These are phyloP conservation scores for Peronospora belbahrii DNA, from an alignment of 352 stramenopile genomes.

Conservation along the genomic window DNA sequence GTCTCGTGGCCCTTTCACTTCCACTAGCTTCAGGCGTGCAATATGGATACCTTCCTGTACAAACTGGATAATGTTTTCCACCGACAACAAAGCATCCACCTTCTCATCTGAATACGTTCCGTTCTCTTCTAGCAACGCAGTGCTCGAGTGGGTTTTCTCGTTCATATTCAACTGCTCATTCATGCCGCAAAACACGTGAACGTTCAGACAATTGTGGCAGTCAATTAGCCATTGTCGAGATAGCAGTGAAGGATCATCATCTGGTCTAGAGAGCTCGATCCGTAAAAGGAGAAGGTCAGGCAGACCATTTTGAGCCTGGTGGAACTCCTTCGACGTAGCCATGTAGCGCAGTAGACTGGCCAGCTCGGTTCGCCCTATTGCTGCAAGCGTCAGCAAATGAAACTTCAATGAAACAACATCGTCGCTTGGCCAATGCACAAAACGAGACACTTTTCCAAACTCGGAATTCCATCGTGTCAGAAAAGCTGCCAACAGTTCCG, in stretches of 20 bases:
- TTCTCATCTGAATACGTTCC: conserved; percentile 4
- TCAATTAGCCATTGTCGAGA: conserved; percentile 16
- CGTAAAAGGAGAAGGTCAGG: conserved; percentile 59
- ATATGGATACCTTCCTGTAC: conserved; percentile 12
- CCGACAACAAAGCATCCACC: conserved; percentile 5
- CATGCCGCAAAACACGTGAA: conserved; percentile 50
- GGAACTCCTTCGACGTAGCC: conserved; percentile 57
- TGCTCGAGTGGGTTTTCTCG: conserved; percentile 7
- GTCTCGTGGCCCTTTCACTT: conserved; percentile 84
- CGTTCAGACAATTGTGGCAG: conserved; percentile 34
- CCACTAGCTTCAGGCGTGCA: conserved; percentile 55
- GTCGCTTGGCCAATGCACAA: conserved; percentile 47
- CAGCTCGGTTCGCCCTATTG: conserved; percentile 36
- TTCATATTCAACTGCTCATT: conserved; percentile 47
- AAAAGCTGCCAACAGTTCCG: conserved; percentile 38
- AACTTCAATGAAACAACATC: conserved; percentile 32
- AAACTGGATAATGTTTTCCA: conserved; percentile 16
- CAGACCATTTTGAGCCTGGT: conserved; percentile 64
- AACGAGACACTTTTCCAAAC: conserved; percentile 51
- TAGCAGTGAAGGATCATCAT: conserved; percentile 1
- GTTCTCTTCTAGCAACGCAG: background rate
- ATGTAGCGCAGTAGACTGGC: conserved; percentile 52
- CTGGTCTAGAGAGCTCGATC: conserved; percentile 7
- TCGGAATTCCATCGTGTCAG: conserved; percentile 30
- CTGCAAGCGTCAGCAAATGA: conserved; percentile 43